Evolutionary conservation across 805 yeast genomes (phyloP).

Genomic region (Barnettozyma pratensis): DNA sequence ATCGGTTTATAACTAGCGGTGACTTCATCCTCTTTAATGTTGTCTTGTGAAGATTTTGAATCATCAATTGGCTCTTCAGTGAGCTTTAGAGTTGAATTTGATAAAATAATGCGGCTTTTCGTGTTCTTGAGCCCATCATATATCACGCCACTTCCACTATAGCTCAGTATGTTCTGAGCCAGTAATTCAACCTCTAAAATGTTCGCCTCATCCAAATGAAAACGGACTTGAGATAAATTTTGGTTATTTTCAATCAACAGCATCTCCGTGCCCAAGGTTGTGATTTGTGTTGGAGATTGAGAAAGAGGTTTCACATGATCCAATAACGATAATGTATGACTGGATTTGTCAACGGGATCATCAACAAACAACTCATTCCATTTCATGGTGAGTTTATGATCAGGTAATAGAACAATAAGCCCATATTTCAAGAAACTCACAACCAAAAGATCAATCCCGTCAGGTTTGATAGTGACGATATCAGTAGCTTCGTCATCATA

Average conservation of each 20-base stretch:
- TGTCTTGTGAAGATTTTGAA: neutral
- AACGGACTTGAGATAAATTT: neutral
- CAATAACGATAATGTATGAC: neutral
- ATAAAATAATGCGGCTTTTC: neutral
- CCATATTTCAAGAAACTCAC: conserved; percentile 27
- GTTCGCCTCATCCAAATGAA: neutral
- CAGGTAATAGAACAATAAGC: conserved; percentile 27
- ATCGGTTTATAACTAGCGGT: neutral
- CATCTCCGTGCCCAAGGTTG: neutral
- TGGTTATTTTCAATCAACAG: neutral
- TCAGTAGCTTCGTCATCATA: conserved; percentile 42
- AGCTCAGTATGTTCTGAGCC: neutral
- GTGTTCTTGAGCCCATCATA: neutral
- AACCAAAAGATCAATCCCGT: conserved; percentile 23
- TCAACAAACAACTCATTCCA: conserved; percentile 18
- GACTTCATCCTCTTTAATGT: neutral
- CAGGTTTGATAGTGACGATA: conserved; percentile 26
- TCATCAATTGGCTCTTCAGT: neutral
- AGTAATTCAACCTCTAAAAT: too few species aligned
- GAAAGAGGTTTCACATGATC: conserved; percentile 2
- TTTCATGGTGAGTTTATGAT: conserved; percentile 31
- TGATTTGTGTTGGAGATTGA: neutral
- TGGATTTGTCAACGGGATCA: neutral
- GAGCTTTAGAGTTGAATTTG: neutral
- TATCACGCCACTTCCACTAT: neutral